Percentiles rank a stretch among this genome's conserved stretches.
Conservation (phyloP, 768 basidiomycete species). For the Hemileccinum rubropunctum region DNA sequence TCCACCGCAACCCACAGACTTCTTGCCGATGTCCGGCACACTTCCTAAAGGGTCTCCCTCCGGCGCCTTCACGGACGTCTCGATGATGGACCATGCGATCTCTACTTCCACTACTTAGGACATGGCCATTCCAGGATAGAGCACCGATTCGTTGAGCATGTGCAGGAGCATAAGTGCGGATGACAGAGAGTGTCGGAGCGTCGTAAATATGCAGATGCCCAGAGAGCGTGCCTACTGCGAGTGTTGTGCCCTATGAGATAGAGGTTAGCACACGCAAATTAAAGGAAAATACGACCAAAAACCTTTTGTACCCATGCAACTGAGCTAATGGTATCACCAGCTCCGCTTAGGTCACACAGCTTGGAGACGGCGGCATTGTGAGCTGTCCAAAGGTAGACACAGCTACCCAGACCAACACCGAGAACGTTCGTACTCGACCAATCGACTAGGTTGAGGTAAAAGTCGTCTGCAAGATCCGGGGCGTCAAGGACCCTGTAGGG, state of each 20-base stretch:
- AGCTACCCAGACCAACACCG: slow-evolving; percentile 86
- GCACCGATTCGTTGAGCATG: slow-evolving; percentile 91
- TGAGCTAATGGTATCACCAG: slow-evolving; percentile 76
- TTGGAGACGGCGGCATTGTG: slow-evolving; percentile 91
- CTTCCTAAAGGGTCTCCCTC: slow-evolving; percentile 63
- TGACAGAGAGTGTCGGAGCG: slow-evolving; percentile 67
- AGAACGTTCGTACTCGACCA: slow-evolving; percentile 96
- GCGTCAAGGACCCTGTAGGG: slow-evolving; percentile 97
- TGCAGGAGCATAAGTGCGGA: slow-evolving; percentile 80
- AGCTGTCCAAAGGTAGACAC: slow-evolving; percentile 97
- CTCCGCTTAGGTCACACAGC: slow-evolving; percentile 72
- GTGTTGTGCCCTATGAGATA: slow-evolving; percentile 61
- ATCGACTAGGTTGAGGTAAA: slow-evolving; percentile 96
- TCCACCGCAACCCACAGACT: slow-evolving; percentile 96
- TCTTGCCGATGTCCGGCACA: slow-evolving; percentile 85
- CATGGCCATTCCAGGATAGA: slow-evolving; percentile 88
- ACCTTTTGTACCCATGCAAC: slow-evolving; percentile 90
- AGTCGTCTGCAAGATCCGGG: slow-evolving; percentile 96
- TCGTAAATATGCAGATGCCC: slow-evolving; percentile 94
- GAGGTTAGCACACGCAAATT: background rate
- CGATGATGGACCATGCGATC: slow-evolving; percentile 91
- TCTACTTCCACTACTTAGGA: slow-evolving; percentile 87
- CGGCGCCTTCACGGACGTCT: slow-evolving; percentile 72
- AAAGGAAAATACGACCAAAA: background rate
- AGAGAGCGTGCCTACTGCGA: slow-evolving; percentile 90